These are phyloP conservation scores for Trichoderma sp. DNA, from an alignment of 2,329 filamentous ascomycete species.

Conservation along the genomic window DNA sequence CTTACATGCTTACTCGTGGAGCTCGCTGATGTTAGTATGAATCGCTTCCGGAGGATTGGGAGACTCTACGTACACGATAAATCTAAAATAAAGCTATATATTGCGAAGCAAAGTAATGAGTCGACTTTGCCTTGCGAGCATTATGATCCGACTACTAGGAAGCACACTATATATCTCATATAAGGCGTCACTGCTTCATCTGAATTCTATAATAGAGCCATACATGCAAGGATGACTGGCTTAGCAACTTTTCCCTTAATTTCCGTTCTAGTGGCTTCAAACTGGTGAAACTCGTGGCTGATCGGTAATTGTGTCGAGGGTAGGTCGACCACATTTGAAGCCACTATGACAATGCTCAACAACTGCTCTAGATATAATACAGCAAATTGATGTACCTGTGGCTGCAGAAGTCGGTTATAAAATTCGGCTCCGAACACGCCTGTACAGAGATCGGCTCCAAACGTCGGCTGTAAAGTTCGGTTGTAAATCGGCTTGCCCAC, in stretches of 20 bases:
- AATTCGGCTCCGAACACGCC: not conserved
- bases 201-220: not conserved
- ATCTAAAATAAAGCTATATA: not conserved
- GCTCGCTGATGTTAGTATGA: not conserved
- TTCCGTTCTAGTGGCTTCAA: too few relatives aligned
- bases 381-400: not conserved
- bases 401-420: not conserved
- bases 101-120: not conserved
- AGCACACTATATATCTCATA: not conserved
- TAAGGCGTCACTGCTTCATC: not conserved
- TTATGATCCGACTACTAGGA: not conserved
- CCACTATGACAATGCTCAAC: too few relatives aligned
- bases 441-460: not conserved
- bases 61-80: not conserved
- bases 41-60: not conserved
- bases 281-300: too few relatives aligned
- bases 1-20: not conserved
- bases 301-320: too few relatives aligned
- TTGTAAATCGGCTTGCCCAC: not conserved
- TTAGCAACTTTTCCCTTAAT: too few relatives aligned
- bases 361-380: not conserved
- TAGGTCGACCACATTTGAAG: too few relatives aligned
- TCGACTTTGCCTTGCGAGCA: not conserved
- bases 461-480: not conserved
- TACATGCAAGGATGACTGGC: too few relatives aligned